Base-by-base conservation (phyloP, 495 filamentous ascomycete genomes). In the Xylaria castorea region DNA sequence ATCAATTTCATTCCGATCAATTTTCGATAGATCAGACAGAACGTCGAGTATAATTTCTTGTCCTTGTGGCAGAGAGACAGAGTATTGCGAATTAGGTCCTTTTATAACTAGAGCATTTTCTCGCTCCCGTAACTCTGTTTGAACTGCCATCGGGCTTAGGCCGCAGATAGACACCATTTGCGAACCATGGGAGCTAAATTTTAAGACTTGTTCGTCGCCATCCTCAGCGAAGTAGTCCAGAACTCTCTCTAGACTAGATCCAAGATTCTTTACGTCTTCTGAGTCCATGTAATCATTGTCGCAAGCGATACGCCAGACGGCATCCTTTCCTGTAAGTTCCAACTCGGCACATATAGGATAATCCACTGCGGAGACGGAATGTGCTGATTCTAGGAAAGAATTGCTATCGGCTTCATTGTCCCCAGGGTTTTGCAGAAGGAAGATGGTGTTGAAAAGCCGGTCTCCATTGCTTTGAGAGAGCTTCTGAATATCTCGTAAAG, bases 271-370 rank as follows among this genome's bases (percentile, higher is more conserved):
- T 0, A 85, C 80, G 30, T 86, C 85, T 0, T 78, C 57, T 16
- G 76, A 71, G 53, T 85, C 81, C 16, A 91, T 74, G 38, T 87
- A 85, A 18, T 78, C 79, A 6, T 85, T 86, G 71, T 92, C 89
- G 72, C 91, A 91, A 11, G 92, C 93, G n/a, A 87, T 85, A 25
- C 91, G 88, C 87, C 92, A 94, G 5, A 90, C 68, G 0, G 95
- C 71, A 1, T 79, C 74, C 32, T 84, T 78, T 16, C 80, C 87
- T 4, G 83, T 78, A 25, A 87, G 79, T 73, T 95, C 93, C 84
- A 94, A 89, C 80, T 97, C 93, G 3, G 92, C 86, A 72, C 92
- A 94, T n/a, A 95, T 79, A 0, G 92, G 92, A 75, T 93, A 95
- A 70, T 95, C 93, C 25, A 93, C 88, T 62, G 88, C 84, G 0